A percentile compares a stretch with the other conserved stretches of the same genome.
Conservation (phyloP, 805 yeast species). For the Candida pini region DNA sequence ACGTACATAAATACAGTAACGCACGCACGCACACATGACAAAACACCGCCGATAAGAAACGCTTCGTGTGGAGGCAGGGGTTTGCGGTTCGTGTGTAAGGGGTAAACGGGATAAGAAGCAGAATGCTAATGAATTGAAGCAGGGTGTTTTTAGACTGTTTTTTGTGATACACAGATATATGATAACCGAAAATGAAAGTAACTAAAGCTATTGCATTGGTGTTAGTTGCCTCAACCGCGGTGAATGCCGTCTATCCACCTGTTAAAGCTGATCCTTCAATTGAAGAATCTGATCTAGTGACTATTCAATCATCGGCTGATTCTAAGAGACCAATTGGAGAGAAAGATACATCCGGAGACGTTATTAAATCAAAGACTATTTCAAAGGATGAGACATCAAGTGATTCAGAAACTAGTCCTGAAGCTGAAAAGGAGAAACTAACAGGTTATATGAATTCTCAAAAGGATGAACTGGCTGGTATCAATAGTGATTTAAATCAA, state of each 20-base stretch:
- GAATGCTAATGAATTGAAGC: no score
- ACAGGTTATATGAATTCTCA: constrained; percentile 9
- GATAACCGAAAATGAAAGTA: no score
- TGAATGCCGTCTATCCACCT: constrained; percentile 18
- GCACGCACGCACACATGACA: no score
- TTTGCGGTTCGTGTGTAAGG: no score
- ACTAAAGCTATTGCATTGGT: constrained; percentile 2
- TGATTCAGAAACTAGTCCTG: constrained; percentile 1
- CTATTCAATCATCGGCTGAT: constrained; percentile 10
- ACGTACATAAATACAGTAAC: no score
- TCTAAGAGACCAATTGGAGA: no score
- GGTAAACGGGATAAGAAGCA: no score
- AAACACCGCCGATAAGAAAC: no score
- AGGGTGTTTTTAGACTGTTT: no score
- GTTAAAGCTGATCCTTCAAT: constrained; percentile 9
- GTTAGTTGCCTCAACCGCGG: constrained; percentile 6
- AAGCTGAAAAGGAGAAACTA: constrained; percentile 12
- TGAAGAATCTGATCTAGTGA: constrained; percentile 12
- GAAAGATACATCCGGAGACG: not conserved
- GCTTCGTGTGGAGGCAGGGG: no score
- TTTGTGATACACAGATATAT: no score
- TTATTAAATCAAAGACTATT: not conserved
- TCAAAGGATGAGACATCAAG: not conserved
- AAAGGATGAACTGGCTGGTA: constrained; percentile 8
- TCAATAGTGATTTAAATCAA: no score